Conservation (phyloP, 2,329 filamentous ascomycete genomes). For the Aphanocladium album region DNA sequence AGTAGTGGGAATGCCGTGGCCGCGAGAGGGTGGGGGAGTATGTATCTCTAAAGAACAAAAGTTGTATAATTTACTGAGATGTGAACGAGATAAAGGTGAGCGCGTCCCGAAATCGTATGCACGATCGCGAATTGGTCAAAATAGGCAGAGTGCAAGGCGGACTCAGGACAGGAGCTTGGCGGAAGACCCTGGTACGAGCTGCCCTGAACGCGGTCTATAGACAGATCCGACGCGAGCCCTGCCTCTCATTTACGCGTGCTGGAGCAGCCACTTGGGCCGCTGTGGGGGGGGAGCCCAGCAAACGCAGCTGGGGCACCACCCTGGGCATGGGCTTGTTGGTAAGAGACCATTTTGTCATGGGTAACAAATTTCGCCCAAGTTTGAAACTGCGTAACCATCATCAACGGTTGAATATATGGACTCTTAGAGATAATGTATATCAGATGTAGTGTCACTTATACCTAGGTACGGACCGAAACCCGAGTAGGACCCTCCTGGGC, state of each 20-base stretch:
- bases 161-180: neutral
- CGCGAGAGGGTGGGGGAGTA: too few relatives aligned
- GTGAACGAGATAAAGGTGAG: neutral
- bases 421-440: too few relatives aligned
- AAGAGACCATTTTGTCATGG: too few relatives aligned
- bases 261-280: neutral
- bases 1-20: slow-evolving; percentile 4
- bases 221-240: slow-evolving; percentile 3
- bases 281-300: neutral
- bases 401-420: too few relatives aligned
- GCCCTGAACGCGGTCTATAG: neutral
- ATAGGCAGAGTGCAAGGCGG: neutral
- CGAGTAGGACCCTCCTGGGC: too few relatives aligned
- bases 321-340: too few relatives aligned
- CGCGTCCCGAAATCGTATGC: neutral
- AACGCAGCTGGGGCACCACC: too few relatives aligned
- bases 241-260: slow-evolving; percentile 10
- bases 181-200: neutral
- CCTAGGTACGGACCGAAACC: too few relatives aligned
- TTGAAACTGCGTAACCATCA: too few relatives aligned
- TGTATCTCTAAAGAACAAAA: neutral
- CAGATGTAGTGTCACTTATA: too few relatives aligned
- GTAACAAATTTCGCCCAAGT: too few relatives aligned
- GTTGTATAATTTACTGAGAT: neutral
- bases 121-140: neutral